Evolutionary conservation across 2,329 filamentous ascomycete genomes (phyloP).

Genomic region (Aspergillus sergii): DNA sequence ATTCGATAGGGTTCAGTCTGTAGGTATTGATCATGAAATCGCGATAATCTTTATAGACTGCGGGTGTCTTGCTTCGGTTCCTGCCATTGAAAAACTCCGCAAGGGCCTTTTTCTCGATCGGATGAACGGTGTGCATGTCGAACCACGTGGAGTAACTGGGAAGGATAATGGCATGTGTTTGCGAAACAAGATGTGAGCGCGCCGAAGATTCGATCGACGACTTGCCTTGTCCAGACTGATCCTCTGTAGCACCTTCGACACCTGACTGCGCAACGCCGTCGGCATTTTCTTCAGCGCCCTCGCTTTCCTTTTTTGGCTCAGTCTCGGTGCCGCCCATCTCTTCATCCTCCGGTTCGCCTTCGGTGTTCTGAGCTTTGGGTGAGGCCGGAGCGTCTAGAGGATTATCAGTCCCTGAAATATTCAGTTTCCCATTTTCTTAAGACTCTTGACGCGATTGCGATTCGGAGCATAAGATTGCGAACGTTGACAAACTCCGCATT

Average conservation of each 20-base stretch:
- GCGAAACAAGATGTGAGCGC: conserved; percentile 86
- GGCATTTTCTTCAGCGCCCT: conserved; percentile 46
- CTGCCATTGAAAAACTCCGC: conserved; percentile 98
- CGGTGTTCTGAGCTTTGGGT: conserved; percentile 63
- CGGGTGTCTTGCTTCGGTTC: conserved; percentile 95
- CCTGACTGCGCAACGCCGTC: conserved; percentile 48
- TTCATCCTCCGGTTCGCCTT: conserved; percentile 67
- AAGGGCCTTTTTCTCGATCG: conserved; percentile 89
- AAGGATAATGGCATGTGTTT: conserved; percentile 93
- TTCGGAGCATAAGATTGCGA: conserved; percentile 27
- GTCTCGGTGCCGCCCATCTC: conserved; percentile 72
- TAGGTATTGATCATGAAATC: conserved; percentile 99
- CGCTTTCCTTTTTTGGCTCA: conserved; percentile 49
- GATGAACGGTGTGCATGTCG: conserved; percentile 91
- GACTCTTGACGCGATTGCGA: conserved; percentile 39
- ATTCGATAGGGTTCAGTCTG: conserved; percentile 91
- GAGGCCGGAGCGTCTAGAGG: conserved; percentile 70
- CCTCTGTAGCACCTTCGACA: conserved; percentile 56
- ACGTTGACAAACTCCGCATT: conserved; percentile 14
- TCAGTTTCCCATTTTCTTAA: conserved; percentile 32
- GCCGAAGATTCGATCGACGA: conserved; percentile 81
- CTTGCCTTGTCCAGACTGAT: conserved; percentile 69
- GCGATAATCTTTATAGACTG: conserved; percentile 97
- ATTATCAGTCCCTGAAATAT: conserved; percentile 56
- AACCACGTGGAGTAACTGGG: conserved; percentile 99